Conservation (phyloP, 371 early-diverging fungal species). For the Mucor circinelloides region DNA sequence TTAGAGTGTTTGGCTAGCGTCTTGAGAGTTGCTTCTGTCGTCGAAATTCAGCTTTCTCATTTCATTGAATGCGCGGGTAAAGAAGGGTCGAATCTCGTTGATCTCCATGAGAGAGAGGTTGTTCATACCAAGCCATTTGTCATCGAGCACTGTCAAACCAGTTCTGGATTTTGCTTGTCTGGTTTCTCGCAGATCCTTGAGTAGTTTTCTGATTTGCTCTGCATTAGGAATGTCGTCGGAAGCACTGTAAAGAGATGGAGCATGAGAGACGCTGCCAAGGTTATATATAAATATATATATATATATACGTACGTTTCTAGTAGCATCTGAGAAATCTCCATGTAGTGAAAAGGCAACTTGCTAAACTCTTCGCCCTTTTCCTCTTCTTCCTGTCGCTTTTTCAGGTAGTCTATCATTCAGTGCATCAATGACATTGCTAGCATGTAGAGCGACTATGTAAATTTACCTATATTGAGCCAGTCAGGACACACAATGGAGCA, state of each 20-base stretch:
- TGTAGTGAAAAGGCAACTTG: conserved; percentile 76
- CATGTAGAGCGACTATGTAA: not conserved
- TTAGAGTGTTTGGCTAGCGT: not conserved
- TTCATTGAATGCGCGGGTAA: conserved; percentile 75
- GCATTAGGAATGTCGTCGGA: conserved; percentile 80
- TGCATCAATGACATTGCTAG: not conserved
- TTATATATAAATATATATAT: not conserved
- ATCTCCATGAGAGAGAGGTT: conserved; percentile 84
- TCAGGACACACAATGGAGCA: conserved; percentile 83
- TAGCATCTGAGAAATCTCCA: conserved; percentile 80
- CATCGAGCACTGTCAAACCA: conserved; percentile 70
- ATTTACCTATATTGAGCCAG: conserved; percentile 65
- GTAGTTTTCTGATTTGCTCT: conserved; percentile 65
- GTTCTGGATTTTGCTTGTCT: conserved; percentile 79
- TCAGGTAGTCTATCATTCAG: conserved; percentile 50
- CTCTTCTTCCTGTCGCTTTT: conserved; percentile 62
- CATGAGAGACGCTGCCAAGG: not conserved
- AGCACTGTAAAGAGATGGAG: conserved; percentile 52
- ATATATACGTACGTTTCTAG: conserved; percentile 61
- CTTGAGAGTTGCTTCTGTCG: not conserved
- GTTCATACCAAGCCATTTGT: conserved; percentile 78
- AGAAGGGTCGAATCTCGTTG: conserved; percentile 89
- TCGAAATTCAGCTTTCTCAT: conserved; percentile 49
- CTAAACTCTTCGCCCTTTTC: conserved; percentile 66
- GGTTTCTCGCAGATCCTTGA: conserved; percentile 86